Evolutionary conservation across 495 filamentous ascomycete species (phyloP).

Genomic region (Penicillium coffeae): DNA sequence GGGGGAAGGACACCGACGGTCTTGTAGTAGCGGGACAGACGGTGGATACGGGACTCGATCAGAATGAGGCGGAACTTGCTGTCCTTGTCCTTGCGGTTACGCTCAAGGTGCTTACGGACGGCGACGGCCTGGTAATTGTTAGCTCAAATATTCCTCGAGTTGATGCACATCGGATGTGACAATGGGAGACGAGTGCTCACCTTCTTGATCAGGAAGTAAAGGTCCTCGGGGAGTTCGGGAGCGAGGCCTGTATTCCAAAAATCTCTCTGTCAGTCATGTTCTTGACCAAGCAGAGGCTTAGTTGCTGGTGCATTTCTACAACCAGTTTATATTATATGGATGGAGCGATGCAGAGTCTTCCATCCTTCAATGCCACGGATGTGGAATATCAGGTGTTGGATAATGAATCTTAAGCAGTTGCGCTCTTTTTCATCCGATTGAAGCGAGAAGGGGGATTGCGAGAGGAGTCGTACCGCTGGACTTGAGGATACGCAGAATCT

Average conservation of each 20-base stretch:
- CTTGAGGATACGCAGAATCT: conserved; percentile 98
- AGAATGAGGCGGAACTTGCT: conserved; percentile 99
- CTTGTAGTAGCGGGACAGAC: conserved; percentile 97
- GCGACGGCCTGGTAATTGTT: conserved; percentile 67
- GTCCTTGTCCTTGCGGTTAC: conserved; percentile 99
- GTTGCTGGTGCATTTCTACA: conserved; percentile 29
- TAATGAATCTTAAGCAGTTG: conserved; percentile 10
- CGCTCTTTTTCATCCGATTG: conserved; percentile 25
- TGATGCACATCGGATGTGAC: background rate
- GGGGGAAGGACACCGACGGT: conserved; percentile 96
- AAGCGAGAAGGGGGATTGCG: conserved; percentile 14
- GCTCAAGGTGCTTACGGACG: conserved; percentile 99
- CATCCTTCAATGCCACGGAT: conserved; percentile 1
- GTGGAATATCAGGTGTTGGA: conserved; percentile 1
- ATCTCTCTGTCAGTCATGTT: conserved; percentile 90
- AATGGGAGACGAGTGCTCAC: conserved; percentile 39
- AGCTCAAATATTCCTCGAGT: background rate
- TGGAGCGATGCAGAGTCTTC: conserved; percentile 9
- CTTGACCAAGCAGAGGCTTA: conserved; percentile 93
- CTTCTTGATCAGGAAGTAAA: conserved; percentile 99
- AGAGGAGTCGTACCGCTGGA: conserved; percentile 68
- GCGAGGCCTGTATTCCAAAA: conserved; percentile 77
- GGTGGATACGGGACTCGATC: conserved; percentile 99
- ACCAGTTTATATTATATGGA: conserved; percentile 17
- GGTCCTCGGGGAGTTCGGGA: conserved; percentile 95